These are phyloP conservation scores for Clarireedia hainanense DNA, from an alignment of 2,329 filamentous ascomycete species.

Conservation along the genomic window DNA sequence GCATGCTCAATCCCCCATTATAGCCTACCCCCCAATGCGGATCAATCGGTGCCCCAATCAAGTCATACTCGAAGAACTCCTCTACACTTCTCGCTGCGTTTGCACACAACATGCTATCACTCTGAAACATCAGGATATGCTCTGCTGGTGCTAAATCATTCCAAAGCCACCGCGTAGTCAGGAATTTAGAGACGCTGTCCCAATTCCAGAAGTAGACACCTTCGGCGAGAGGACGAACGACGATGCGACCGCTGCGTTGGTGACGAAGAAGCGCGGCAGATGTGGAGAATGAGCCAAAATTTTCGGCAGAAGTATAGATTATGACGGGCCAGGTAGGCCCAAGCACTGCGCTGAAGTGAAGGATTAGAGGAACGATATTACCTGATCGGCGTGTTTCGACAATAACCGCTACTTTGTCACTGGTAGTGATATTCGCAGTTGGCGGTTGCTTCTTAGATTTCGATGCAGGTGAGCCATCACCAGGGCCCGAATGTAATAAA, in stretches of 20 bases:
- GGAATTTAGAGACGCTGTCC: constrained; percentile 30
- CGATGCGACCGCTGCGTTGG: constrained; percentile 27
- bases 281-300: constrained; percentile 26
- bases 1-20: constrained; percentile 33
- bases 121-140: constrained; percentile 30
- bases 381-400: constrained; percentile 31
- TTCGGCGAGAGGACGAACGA: constrained; percentile 32
- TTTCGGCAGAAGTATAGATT: constrained; percentile 32
- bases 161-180: constrained; percentile 30
- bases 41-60: constrained; percentile 31
- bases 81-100: constrained; percentile 29
- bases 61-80: constrained; percentile 31
- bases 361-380: constrained; percentile 31
- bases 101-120: constrained; percentile 30
- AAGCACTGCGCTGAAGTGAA: constrained; percentile 34
- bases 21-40: constrained; percentile 25
- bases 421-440: constrained; percentile 19
- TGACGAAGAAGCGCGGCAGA: constrained; percentile 32
- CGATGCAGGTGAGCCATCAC: not conserved
- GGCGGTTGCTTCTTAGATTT: not conserved
- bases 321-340: constrained; percentile 38
- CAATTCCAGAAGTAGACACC: constrained; percentile 30
- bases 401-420: constrained; percentile 31
- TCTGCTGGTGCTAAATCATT: constrained; percentile 28
- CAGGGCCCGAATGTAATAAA: not conserved